Conservation (phyloP, 208 protist species). For the Leptomonas seymouri region DNA sequence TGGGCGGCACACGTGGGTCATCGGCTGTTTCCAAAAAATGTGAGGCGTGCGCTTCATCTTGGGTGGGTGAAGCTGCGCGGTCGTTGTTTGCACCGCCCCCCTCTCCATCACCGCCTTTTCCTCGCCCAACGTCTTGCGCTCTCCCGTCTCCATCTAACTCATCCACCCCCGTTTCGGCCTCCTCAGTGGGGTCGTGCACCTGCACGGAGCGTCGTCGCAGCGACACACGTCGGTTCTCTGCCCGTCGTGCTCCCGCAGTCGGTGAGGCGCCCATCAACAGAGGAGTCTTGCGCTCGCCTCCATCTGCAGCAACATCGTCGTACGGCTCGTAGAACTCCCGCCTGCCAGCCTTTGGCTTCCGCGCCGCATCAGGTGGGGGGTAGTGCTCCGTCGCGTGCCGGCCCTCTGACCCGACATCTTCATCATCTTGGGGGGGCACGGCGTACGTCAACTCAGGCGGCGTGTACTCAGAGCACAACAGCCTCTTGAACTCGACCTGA, state of each 20-base stretch:
- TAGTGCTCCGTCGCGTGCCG: not conserved
- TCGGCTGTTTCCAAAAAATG: not conserved
- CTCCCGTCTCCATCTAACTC: not conserved
- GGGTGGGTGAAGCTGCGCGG: too few species aligned
- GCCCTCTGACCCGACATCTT: too few species aligned
- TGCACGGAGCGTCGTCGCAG: slow-evolving; percentile 12
- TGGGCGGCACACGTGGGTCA: not conserved
- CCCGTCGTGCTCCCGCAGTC: slow-evolving; percentile 14
- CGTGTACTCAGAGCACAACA: slow-evolving; percentile 66
- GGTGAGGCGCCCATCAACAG: too few species aligned
- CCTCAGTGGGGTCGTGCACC: slow-evolving; percentile 9
- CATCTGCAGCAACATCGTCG: too few species aligned
- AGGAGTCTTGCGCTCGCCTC: too few species aligned
- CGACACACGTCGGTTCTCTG: not conserved
- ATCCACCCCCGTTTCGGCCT: not conserved
- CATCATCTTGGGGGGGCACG: not conserved
- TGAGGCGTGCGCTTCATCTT: not conserved
- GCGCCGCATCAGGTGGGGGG: too few species aligned
- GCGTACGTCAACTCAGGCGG: slow-evolving; percentile 22
- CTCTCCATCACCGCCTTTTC: not conserved
- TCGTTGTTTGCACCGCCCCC: not conserved
- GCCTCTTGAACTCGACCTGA: slow-evolving; percentile 62
- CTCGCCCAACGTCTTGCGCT: too few species aligned
- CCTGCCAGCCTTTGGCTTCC: too few species aligned
- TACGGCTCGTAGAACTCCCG: too few species aligned